Evolutionary conservation across 2,329 filamentous ascomycete species (phyloP).

Genomic region (Pseudogymnoascus sp.): DNA sequence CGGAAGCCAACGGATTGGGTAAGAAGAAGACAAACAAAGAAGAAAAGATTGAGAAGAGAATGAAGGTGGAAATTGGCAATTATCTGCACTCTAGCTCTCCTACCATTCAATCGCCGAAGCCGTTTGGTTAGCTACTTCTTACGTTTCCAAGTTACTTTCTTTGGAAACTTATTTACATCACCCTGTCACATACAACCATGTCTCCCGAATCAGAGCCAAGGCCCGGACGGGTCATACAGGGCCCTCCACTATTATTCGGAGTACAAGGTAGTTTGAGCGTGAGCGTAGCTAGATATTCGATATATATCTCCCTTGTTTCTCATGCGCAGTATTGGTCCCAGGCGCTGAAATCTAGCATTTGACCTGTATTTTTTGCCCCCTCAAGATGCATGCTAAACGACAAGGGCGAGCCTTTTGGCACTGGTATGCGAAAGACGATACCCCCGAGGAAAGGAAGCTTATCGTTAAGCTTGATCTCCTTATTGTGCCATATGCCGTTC

Average conservation of each 20-base stretch:
- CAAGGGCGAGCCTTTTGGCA: conserved; percentile 24
- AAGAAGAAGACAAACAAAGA: neutral
- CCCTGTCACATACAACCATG: neutral
- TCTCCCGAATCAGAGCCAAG: neutral
- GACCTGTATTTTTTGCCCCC: neutral
- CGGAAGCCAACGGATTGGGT: neutral
- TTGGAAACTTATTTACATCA: neutral
- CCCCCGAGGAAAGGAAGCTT: conserved; percentile 39
- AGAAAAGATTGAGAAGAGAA: neutral
- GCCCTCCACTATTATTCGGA: neutral
- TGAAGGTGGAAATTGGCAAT: neutral
- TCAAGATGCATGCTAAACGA: conserved; percentile 16
- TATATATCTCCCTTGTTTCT: neutral
- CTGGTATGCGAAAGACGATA: conserved; percentile 43
- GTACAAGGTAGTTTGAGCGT: neutral
- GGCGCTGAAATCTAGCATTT: neutral
- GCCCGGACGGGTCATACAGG: neutral
- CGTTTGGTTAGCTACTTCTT: neutral
- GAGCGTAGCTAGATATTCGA: neutral
- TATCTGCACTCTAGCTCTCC: neutral
- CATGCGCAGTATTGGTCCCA: neutral
- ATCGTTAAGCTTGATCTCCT: conserved; percentile 47
- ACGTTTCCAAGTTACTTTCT: neutral
- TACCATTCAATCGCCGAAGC: neutral
- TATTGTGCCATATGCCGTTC: conserved; percentile 46